Base-by-base conservation (phyloP, 208 protist species). In the Leishmania turanica region DNA sequence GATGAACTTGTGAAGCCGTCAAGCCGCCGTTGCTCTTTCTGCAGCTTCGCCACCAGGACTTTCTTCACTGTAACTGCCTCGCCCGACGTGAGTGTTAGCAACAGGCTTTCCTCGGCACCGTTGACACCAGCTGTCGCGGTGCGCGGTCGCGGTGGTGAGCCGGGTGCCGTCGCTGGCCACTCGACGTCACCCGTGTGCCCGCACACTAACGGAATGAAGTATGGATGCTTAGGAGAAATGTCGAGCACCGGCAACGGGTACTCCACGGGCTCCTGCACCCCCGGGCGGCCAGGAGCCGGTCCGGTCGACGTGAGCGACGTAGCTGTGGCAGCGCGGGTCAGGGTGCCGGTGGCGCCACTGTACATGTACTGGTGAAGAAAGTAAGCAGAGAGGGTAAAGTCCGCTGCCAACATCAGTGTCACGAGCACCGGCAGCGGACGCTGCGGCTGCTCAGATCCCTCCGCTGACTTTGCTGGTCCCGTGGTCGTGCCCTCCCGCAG, bases 341-440 rank as follows among this genome's bases (percentile, higher is more conserved):
- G 78, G n/a, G 58, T 34, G 24, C 89, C 89, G 6, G 42, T 82
- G 1, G 47, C 84, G 7, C 89, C 90, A 66, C 87, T 94, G 83
- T 92, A 92, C 45, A 90, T 75, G 82, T 94, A 93, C 84, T 93
- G 91, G 51, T 88, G 79, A 81, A 94, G 88, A 51, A 94, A 94
- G 87, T 93, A 90, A 21, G 88, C 79, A 24, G 86, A 87, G 27
- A 96, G 89, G 1, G 91, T 88, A 70, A 95, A 92, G 83, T 96
- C 93, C 11, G 82, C 85, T 4, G 83, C 56, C 0, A 83, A 66
- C 81, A 94, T 83, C 64, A 96, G 77, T 24, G 90, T 94, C 31
- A 95, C 79, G 17, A 94, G 68, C 73, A 91, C 80, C 15, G 91
- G 89, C 31, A 86, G 79, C 34, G 81, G 88, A 27, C 87, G 84